Evolutionary conservation across 1,284 basidiomycete species (phyloP).

Genomic region (Afroboletus lepidellus): DNA sequence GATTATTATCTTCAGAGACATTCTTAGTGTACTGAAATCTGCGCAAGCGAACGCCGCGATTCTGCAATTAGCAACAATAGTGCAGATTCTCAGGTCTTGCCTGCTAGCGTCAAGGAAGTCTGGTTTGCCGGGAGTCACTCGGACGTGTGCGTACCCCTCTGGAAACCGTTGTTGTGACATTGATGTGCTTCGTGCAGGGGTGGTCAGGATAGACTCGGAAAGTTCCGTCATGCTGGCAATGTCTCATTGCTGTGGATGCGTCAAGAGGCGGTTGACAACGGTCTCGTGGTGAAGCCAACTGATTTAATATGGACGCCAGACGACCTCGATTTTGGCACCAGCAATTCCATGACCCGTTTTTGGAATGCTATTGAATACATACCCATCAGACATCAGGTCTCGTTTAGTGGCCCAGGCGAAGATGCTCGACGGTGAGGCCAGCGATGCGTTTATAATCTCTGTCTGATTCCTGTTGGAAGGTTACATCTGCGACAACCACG

Average conservation of each 20-base stretch:
- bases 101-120: constrained; percentile 6
- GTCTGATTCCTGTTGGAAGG: constrained; percentile 1
- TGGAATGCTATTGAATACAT: constrained; percentile 5
- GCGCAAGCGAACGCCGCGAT: constrained; percentile 1
- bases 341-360: constrained; percentile 2
- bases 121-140: constrained; percentile 10
- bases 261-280: neutral
- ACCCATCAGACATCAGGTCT: constrained; percentile 5
- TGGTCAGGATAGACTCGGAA: constrained; percentile 4
- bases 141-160: constrained; percentile 9
- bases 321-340: constrained; percentile 5
- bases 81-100: no score
- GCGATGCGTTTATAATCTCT: no score
- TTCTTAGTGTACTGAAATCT: no score
- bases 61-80: no score
- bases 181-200: neutral
- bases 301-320: constrained; percentile 6
- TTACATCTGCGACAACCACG: constrained; percentile 6
- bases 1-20: no score
- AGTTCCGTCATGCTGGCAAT: constrained; percentile 5
- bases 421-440: constrained; percentile 1
- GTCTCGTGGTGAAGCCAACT: constrained; percentile 3
- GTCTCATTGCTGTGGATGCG: constrained; percentile 11
- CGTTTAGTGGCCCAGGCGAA: constrained; percentile 2
- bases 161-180: no score